Conservation (phyloP, 208 protist species). For the Polymyxa betae region DNA sequence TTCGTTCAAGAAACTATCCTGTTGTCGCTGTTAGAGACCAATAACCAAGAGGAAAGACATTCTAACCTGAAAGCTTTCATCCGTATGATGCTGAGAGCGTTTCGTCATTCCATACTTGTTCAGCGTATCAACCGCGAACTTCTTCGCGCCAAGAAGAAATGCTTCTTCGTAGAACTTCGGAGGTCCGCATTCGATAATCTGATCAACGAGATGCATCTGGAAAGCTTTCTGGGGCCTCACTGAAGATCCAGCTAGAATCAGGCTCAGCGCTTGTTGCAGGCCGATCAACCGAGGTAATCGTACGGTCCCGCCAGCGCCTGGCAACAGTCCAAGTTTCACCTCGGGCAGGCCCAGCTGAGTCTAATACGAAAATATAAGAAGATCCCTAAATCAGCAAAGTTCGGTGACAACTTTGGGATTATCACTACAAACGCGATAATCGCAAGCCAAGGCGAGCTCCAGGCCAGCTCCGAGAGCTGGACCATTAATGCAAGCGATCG, state of each 20-base stretch:
- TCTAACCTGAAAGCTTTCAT: no score
- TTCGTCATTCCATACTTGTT: not conserved
- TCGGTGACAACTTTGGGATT: slow-evolving; percentile 22
- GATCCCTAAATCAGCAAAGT: no score
- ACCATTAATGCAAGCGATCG: not conserved
- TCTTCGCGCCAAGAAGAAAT: slow-evolving; percentile 4
- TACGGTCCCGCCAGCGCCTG: slow-evolving; percentile 33
- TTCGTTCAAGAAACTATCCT: slow-evolving; percentile 35
- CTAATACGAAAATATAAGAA: not conserved
- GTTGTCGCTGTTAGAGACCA: no score
- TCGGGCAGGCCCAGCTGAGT: slow-evolving; percentile 56
- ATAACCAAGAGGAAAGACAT: no score
- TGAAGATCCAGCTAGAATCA: slow-evolving; percentile 39
- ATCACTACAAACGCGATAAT: slow-evolving; percentile 52
- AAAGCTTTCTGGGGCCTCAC: slow-evolving; percentile 47
- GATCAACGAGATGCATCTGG: slow-evolving; percentile 43
- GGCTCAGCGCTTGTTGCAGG: slow-evolving; percentile 24
- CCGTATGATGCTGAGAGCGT: no score
- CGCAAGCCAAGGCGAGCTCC: slow-evolving; percentile 57
- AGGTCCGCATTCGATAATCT: not conserved
- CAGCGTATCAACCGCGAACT: not conserved
- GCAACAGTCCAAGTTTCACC: slow-evolving; percentile 56
- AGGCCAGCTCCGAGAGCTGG: slow-evolving; percentile 35
- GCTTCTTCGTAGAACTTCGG: not conserved
- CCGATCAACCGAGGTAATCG: slow-evolving; percentile 30